Evolutionary conservation across 2,329 filamentous ascomycete genomes (phyloP), one percentile per base, ranked within the genome.

Genomic region (Chaetomiaceae sp.): DNA sequence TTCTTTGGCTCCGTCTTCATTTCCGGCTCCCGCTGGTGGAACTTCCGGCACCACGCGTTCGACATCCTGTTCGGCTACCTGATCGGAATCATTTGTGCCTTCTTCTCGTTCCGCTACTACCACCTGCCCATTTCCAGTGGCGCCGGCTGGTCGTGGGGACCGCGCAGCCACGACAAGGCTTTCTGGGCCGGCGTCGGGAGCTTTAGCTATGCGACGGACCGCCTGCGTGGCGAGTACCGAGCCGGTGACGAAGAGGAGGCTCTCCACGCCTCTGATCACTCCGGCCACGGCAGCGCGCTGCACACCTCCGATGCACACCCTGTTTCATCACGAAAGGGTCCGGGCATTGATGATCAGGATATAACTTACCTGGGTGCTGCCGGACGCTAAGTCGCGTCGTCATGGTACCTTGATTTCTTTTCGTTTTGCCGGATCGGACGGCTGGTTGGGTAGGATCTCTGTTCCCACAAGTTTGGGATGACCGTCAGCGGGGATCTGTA

Each of bases 11-110:
- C 90, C 5, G 79, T 90, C 56, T 96, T 90, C 70, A 86, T 96
- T 55, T 78, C 85, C n/a, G 81, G 84, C 23, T 92, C 89, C 1
- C 86, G 92, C 10, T 97, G 86, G 79, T 90, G 85, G 53, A 85
- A 96, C 67, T 95, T 85, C 71, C 83, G 88, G 34, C 92, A 97
- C 67, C 87, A 92, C 65, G 90, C 85, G n/a, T 92, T 96, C 65
- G 92, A 97, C 58, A 87, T 96, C 58, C 70, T 96, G 2, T 89
- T 87, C 56, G 92, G 92, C n/a, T 86, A 85, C 49, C 58, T 87
- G 12, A 86, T 96, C 55, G 92, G 92, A 8, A 77, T 85, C 13
- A 69, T 83, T 39, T 80, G 80, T 33, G 80, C 87, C 17, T 83
- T 84, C 65, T 82, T 92, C 59, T 79, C 84, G 3, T 96, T 96